phyloP scores from a whole-genome alignment of 2,329 filamentous ascomycete species.

The Aspergillus amoenus region DNA sequence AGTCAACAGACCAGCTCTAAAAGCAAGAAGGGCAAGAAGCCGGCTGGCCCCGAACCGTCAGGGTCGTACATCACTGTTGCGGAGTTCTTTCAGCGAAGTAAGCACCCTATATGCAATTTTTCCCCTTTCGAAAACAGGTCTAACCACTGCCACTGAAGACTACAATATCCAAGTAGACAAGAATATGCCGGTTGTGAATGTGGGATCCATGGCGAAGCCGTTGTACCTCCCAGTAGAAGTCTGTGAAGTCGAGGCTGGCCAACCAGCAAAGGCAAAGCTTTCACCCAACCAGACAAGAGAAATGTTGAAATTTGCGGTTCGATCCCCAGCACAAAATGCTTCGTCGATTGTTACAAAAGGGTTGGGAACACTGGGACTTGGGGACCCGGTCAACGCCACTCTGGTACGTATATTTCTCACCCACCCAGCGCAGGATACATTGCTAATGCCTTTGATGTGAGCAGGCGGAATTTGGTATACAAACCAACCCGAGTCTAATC shows the following conservation, averaged over 20 bases:
- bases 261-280: conserved; percentile 62
- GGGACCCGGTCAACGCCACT: conserved; percentile 44
- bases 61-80: conserved; percentile 52
- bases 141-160: conserved; percentile 25
- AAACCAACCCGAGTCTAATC: conserved; percentile 52
- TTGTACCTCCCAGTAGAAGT: conserved; percentile 67
- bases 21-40: conserved; percentile 32
- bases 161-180: conserved; percentile 39
- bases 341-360: conserved; percentile 62
- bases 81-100: conserved; percentile 50
- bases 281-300: conserved; percentile 58
- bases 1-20: conserved; percentile 14
- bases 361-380: conserved; percentile 56
- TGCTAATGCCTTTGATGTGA: conserved; percentile 3
- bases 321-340: conserved; percentile 65
- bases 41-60: conserved; percentile 28
- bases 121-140: neutral
- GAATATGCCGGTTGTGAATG: conserved; percentile 63
- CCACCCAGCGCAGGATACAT: neutral
- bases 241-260: conserved; percentile 63
- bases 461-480: conserved; percentile 62
- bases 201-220: conserved; percentile 58
- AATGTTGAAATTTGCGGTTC: conserved; percentile 74
- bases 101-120: conserved; percentile 17
- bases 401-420: conserved; percentile 36